A percentile compares a stretch with the other conserved stretches of the same genome.
Evolutionary conservation across 2,329 filamentous ascomycete species (phyloP).

Genomic region (Phialophora chinensis): DNA sequence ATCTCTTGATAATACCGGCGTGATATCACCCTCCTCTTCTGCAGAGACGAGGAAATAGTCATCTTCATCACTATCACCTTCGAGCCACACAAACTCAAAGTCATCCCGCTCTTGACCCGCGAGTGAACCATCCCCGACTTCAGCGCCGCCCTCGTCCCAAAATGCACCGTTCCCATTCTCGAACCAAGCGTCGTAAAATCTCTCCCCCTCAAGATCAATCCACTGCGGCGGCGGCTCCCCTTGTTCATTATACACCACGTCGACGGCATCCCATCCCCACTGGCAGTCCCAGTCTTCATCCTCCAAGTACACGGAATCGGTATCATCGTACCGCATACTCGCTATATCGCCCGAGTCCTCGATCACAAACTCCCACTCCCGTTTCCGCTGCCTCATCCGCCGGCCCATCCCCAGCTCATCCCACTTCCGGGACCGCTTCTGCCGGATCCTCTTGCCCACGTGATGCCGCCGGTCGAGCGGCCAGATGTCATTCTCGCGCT

Average conservation of each 20-base stretch:
- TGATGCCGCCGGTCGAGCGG: constrained; percentile 30
- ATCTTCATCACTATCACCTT: not conserved
- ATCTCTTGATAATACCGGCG: not conserved
- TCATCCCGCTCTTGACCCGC: not conserved
- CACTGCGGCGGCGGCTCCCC: not conserved
- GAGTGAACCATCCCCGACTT: not conserved
- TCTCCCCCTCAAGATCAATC: constrained; percentile 9
- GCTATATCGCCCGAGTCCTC: constrained; percentile 1
- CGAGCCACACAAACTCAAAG: not conserved
- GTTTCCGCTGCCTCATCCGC: constrained; percentile 14
- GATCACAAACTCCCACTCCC: not conserved
- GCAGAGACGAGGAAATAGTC: not conserved
- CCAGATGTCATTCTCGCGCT: constrained; percentile 25
- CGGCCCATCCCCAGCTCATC: constrained; percentile 8
- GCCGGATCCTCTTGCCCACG: constrained; percentile 26
- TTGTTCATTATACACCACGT: constrained; percentile 4
- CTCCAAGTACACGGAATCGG: not conserved
- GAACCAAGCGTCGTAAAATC: not conserved
- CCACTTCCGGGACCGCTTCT: constrained; percentile 21
- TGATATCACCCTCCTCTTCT: not conserved
- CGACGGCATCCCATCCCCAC: not conserved
- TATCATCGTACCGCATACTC: not conserved
- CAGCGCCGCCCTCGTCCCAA: not conserved
- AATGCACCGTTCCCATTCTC: not conserved
- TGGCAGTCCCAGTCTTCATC: not conserved